Percentiles rank a stretch among this genome's conserved stretches.
These are phyloP conservation scores for Russula virescens DNA, from an alignment of 768 basidiomycete species.

Conservation along the genomic window DNA sequence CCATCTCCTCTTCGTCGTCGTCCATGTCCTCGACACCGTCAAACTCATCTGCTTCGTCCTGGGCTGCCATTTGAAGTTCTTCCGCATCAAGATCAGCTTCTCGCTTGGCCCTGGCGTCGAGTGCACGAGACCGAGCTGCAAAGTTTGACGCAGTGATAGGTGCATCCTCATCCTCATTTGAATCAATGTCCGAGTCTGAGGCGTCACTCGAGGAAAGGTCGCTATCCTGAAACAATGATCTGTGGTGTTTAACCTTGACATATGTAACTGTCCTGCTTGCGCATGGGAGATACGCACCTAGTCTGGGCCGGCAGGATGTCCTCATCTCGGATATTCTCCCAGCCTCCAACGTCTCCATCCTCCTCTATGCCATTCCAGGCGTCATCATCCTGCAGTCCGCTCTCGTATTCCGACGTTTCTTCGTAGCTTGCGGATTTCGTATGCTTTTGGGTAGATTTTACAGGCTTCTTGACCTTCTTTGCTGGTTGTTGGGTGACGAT, in stretches of 20 bases:
- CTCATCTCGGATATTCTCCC: slow-evolving; percentile 58
- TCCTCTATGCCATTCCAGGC: slow-evolving; percentile 31
- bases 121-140: slow-evolving; percentile 70
- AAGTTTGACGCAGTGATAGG: slow-evolving; percentile 74
- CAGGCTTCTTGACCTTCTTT: slow-evolving; percentile 36
- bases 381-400: slow-evolving; percentile 23
- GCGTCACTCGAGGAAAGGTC: slow-evolving; percentile 40
- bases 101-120: slow-evolving; percentile 59
- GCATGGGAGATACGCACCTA: slow-evolving; percentile 30
- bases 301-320: slow-evolving; percentile 39
- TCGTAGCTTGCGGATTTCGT: slow-evolving; percentile 25
- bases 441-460: not conserved
- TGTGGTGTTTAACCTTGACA: slow-evolving; percentile 24
- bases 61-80: slow-evolving; percentile 54
- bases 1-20: slow-evolving; percentile 33
- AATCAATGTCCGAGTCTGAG: slow-evolving; percentile 35
- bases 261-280: not conserved
- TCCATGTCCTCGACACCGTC: slow-evolving; percentile 34
- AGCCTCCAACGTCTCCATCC: slow-evolving; percentile 39
- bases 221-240: slow-evolving; percentile 43
- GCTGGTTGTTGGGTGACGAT: slow-evolving; percentile 29
- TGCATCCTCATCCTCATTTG: slow-evolving; percentile 43
- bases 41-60: slow-evolving; percentile 26
- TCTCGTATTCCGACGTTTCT: slow-evolving; percentile 19
- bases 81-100: slow-evolving; percentile 66